Conservation (phyloP, 2,329 filamentous ascomycete genomes). For the Lachnellula arida region DNA sequence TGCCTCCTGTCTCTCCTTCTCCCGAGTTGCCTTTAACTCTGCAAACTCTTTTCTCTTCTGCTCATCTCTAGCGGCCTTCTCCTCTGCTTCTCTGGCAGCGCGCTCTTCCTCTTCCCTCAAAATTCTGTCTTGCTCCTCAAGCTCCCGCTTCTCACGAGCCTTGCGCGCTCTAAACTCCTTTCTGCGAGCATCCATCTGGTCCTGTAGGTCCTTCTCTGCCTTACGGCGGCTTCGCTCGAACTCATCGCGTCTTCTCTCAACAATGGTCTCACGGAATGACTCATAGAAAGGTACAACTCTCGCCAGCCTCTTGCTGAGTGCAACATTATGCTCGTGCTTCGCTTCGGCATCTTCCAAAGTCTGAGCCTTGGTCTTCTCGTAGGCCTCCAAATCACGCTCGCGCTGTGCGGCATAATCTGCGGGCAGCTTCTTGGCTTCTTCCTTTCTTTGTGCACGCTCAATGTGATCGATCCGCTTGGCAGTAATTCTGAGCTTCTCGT, state of each 20-base stretch:
- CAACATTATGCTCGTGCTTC: slow-evolving; percentile 89
- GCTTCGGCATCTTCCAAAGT: slow-evolving; percentile 74
- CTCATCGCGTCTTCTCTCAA: slow-evolving; percentile 84
- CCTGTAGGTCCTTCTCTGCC: slow-evolving; percentile 89
- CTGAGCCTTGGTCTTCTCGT: slow-evolving; percentile 73
- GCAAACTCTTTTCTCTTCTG: slow-evolving; percentile 69
- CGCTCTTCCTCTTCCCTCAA: slow-evolving; percentile 83
- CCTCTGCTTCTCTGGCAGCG: slow-evolving; percentile 74
- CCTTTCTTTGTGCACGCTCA: slow-evolving; percentile 92
- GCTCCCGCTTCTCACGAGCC: slow-evolving; percentile 76
- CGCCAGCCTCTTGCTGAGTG: slow-evolving; percentile 87
- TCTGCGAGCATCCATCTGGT: slow-evolving; percentile 80
- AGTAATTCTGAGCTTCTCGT: slow-evolving; percentile 83
- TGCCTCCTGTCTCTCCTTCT: slow-evolving; percentile 63
- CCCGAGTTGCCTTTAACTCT: slow-evolving; percentile 61
- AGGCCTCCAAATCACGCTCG: slow-evolving; percentile 70
- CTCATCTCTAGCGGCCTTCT: slow-evolving; percentile 74
- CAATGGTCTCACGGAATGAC: slow-evolving; percentile 73
- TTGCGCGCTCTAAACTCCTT: slow-evolving; percentile 83
- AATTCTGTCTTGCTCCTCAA: slow-evolving; percentile 75
- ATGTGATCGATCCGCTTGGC: slow-evolving; percentile 96
- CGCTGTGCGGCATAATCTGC: slow-evolving; percentile 83
- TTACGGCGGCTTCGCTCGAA: slow-evolving; percentile 92
- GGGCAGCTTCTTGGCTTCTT: slow-evolving; percentile 87
- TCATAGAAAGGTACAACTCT: slow-evolving; percentile 83